Base-by-base conservation (phyloP, 192 early-diverging fungal species). In the Geranomyces michiganensis region DNA sequence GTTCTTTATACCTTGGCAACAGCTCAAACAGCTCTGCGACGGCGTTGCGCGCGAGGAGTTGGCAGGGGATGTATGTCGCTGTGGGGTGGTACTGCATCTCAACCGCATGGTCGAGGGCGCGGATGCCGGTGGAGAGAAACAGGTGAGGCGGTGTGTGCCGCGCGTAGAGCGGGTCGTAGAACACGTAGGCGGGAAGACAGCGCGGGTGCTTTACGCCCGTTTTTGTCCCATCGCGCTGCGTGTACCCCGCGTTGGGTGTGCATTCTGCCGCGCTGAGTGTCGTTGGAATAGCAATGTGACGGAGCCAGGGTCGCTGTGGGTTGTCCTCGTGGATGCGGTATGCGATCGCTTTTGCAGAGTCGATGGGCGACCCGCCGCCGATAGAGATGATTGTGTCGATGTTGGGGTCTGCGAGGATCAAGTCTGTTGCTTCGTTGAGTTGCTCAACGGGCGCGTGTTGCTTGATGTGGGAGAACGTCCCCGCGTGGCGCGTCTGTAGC, bases 341-440 rank as follows among this genome's bases (percentile, higher is more conserved):
- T 5, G 13, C 8, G 45, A 64, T 64, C 6, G 62, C 62, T 46
- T 64, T 64, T 1, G 62, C 62, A 22, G 62, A 64, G 21, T 64
- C 62, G 62, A 64, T 64, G 62, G 62, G 62, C 21, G 62, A 64
- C 3, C 62, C 65, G 48, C 65, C 65, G 51, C 65, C 65, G 12
- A 67, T 27, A 27, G 65, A 67, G 26, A 67, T 67, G 51, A 67
- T 67, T 29, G 65, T 67, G 32, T 67, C 65, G 51, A 67, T 67
- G 1, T 19, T 29, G 1, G 13, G 2, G 33, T 67, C 65, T 4
- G 3, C 22, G 30, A 26, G 62, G 7, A 32, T 29, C 6, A 27
- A 26, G 4, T 49, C 27, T 29, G 49, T 55, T 2, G 65, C 65
- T 14, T 67, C 65, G 32, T 67, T 48, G 48, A 67, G 65, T 27